A percentile compares a stretch with the other conserved stretches of the same genome.
Evolutionary conservation across 2,329 filamentous ascomycete species (phyloP).

Genomic region (Pestalotiopsis sp.): DNA sequence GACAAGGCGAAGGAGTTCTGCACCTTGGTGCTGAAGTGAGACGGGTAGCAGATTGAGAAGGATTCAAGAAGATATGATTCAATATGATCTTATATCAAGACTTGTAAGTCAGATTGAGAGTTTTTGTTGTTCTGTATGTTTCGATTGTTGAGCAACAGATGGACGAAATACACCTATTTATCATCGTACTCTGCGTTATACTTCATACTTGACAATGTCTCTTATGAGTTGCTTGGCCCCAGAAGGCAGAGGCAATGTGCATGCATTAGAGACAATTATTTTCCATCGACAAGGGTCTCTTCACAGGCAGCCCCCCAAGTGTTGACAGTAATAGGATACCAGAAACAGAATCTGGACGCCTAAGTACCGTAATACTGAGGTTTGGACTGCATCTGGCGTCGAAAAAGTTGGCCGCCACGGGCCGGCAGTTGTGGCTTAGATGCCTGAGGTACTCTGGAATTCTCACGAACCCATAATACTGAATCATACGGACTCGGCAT

Average conservation of each 20-base stretch:
- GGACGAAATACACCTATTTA: neutral
- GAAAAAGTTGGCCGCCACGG: neutral
- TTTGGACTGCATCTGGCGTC: neutral
- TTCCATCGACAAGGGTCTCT: neutral
- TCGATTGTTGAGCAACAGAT: neutral
- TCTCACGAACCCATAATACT: neutral
- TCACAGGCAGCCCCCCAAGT: neutral
- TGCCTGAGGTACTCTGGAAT: neutral
- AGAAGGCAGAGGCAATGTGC: neutral
- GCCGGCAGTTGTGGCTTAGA: neutral
- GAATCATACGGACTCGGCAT: neutral
- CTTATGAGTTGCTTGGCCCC: neutral
- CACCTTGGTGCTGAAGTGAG: neutral
- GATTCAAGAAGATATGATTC: neutral
- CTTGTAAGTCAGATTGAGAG: neutral
- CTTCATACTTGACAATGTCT: neutral
- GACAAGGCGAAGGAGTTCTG: neutral
- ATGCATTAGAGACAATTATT: neutral
- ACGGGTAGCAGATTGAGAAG: neutral
- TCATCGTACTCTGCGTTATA: neutral
- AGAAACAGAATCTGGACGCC: neutral
- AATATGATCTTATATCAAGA: neutral
- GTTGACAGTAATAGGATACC: neutral
- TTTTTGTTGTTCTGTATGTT: neutral
- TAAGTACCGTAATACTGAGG: neutral